These are phyloP conservation scores for Dissophora globulifera DNA, from an alignment of 192 early-diverging fungal species.

Conservation along the genomic window DNA sequence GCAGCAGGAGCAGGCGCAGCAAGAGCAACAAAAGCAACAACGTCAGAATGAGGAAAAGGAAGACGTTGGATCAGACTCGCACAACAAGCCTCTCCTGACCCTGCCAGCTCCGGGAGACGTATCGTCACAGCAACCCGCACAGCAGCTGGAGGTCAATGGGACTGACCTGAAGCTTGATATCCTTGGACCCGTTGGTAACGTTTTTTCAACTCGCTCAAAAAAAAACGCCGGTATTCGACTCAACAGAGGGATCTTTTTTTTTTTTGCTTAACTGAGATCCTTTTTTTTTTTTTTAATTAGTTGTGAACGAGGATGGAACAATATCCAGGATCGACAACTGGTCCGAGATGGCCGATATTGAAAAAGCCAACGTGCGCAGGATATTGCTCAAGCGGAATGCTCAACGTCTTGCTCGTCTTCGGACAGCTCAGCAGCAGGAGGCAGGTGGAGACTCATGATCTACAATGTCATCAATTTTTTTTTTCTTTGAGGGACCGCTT, in stretches of 20 bases:
- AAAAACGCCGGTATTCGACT: too few relatives aligned
- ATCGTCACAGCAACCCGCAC: not conserved
- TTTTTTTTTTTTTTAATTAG: slow-evolving; percentile 18
- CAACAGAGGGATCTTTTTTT: slow-evolving; percentile 11
- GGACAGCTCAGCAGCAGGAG: slow-evolving; percentile 12
- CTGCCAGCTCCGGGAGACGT: slow-evolving; percentile 54
- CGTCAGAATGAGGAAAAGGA: too few relatives aligned
- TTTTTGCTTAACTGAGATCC: not conserved
- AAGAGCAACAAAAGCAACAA: not conserved
- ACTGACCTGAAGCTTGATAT: slow-evolving; percentile 54
- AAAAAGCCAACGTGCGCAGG: slow-evolving; percentile 60
- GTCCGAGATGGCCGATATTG: slow-evolving; percentile 64
- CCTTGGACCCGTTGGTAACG: slow-evolving; percentile 62
- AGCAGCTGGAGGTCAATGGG: slow-evolving; percentile 54
- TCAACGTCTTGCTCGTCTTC: slow-evolving; percentile 38
- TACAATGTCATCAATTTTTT: too few relatives aligned
- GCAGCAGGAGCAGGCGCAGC: not conserved
- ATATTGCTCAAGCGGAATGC: slow-evolving; percentile 61
- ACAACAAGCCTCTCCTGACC: slow-evolving; percentile 45
- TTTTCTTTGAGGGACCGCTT: too few relatives aligned
- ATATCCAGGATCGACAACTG: slow-evolving; percentile 65
- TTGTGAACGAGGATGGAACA: slow-evolving; percentile 62
- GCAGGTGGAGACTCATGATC: too few relatives aligned
- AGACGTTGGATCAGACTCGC: too few relatives aligned
- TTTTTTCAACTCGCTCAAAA: too few relatives aligned